phyloP scores from a whole-genome alignment of 1,284 basidiomycete genomes.

The Abortiporus biennis region DNA sequence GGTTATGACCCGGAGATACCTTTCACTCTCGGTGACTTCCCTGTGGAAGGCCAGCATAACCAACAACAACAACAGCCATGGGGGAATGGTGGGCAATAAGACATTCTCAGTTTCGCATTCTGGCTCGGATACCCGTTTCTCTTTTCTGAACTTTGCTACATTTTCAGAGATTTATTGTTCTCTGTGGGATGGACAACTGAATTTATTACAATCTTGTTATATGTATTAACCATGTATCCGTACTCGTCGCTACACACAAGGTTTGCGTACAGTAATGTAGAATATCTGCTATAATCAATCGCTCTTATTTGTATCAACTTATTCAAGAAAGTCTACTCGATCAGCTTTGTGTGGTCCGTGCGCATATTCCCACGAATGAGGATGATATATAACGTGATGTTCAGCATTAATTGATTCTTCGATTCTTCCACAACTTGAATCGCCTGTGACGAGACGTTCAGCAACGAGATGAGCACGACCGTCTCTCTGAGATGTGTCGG shows the following conservation, averaged over 20 bases:
- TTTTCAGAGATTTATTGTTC: no score
- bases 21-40: conserved; percentile 45
- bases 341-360: conserved; percentile 14
- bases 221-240: not conserved
- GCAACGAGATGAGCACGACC: conserved; percentile 42
- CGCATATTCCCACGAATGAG: conserved; percentile 12
- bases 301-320: no score
- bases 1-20: conserved; percentile 69
- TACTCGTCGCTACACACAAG: not conserved
- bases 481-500: conserved; percentile 28
- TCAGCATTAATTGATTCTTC: conserved; percentile 15
- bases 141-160: not conserved
- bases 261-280: no score
- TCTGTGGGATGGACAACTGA: no score
- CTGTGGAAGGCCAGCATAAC: conserved; percentile 16
- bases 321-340: no score
- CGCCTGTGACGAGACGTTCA: conserved; percentile 36
- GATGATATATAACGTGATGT: conserved; percentile 8
- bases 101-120: not conserved
- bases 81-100: not conserved
- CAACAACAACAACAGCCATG: conserved; percentile 3
- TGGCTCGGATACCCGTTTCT: not conserved
- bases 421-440: conserved; percentile 49
- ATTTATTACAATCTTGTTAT: no score
- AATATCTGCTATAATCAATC: no score